Evolutionary conservation across 1,284 basidiomycete genomes (phyloP).

Genomic region (Melampsora larici-populina): DNA sequence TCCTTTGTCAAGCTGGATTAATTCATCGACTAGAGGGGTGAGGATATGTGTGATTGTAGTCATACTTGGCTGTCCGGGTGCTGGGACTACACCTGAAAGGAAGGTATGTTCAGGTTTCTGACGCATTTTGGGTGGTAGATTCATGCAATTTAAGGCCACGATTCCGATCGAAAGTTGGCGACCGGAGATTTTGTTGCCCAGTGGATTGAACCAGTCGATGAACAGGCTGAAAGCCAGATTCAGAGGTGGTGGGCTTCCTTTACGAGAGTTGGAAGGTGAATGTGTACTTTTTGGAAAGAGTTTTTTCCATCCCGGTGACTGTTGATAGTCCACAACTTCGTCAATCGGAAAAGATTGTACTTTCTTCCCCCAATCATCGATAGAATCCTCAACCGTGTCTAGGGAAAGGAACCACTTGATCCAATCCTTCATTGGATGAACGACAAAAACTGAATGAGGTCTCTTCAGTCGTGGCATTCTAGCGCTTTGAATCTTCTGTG

Average conservation of each 20-base stretch:
- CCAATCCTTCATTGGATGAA: conserved; percentile 10
- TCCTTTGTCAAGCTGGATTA: neutral
- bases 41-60: neutral
- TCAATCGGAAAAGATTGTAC: neutral
- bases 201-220: conserved; percentile 1
- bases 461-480: too few species aligned
- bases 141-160: neutral
- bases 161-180: neutral
- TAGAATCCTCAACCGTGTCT: neutral
- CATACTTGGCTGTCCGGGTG: neutral
- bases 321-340: neutral
- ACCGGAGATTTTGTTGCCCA: neutral
- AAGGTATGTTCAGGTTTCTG: neutral
- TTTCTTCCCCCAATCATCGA: neutral
- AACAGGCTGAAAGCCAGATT: neutral
- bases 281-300: neutral
- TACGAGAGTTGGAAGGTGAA: neutral
- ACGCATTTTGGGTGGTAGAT: neutral
- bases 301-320: neutral
- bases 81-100: neutral
- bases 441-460: neutral
- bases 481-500: neutral
- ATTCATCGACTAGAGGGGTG: neutral
- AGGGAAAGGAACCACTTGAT: conserved; percentile 11
- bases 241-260: neutral